Conservation (phyloP, 2,329 filamentous ascomycete genomes). For the Penicillium sp. region DNA sequence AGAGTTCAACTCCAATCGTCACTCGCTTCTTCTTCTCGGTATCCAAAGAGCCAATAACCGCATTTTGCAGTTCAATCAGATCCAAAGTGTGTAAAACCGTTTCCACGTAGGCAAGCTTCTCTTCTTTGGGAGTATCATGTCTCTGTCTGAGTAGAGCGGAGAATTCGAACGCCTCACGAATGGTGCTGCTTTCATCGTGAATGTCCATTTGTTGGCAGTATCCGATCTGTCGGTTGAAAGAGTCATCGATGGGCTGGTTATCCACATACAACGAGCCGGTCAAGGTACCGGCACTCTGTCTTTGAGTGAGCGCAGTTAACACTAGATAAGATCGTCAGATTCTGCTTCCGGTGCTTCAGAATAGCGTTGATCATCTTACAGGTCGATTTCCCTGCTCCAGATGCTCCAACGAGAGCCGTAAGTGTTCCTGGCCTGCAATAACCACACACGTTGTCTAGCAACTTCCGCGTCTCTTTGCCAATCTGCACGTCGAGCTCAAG, state of each 20-base stretch:
- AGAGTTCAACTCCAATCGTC: conserved; percentile 68
- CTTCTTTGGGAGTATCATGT: conserved; percentile 46
- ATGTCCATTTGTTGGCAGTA: conserved; percentile 69
- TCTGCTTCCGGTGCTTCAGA: conserved; percentile 38
- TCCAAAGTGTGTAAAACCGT: conserved; percentile 61
- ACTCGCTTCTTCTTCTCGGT: conserved; percentile 66
- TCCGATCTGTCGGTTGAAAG: conserved; percentile 65
- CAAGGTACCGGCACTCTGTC: conserved; percentile 61
- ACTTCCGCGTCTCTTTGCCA: conserved; percentile 53
- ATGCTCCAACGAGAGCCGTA: conserved; percentile 75
- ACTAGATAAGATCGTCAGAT: conserved; percentile 36
- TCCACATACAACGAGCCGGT: conserved; percentile 64
- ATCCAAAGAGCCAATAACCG: conserved; percentile 59
- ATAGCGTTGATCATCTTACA: conserved; percentile 17
- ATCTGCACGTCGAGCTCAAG: conserved; percentile 67
- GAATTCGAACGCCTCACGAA: conserved; percentile 65
- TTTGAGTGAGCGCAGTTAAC: conserved; percentile 68
- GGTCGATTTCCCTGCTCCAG: conserved; percentile 66
- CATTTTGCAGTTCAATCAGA: conserved; percentile 60
- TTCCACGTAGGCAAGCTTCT: conserved; percentile 63
- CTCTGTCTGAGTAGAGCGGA: conserved; percentile 61
- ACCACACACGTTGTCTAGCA: conserved; percentile 66
- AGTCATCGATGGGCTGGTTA: conserved; percentile 54
- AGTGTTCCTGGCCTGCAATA: conserved; percentile 73
- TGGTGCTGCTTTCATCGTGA: conserved; percentile 63